Evolutionary conservation across 495 filamentous ascomycete genomes (phyloP).

Genomic region (Penicillium robsamsonii): DNA sequence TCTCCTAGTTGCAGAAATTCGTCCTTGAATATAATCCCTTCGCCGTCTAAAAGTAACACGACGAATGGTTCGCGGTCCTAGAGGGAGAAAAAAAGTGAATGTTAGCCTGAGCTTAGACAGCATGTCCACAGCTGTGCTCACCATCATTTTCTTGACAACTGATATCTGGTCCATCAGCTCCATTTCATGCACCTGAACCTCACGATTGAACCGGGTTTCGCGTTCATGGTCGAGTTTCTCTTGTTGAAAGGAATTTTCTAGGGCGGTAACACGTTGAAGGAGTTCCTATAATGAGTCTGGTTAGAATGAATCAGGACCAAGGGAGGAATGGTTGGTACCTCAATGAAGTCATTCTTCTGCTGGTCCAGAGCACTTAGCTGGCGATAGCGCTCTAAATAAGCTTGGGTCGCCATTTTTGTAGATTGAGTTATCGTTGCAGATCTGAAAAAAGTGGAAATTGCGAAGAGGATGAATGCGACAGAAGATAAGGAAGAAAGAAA

Average conservation of each 20-base stretch:
- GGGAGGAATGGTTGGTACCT: constrained; percentile 33
- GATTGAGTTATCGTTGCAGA: neutral
- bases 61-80: constrained; percentile 76
- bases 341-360: constrained; percentile 53
- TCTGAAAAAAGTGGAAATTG: constrained; percentile 4
- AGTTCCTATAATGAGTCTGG: constrained; percentile 40
- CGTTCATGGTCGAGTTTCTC: constrained; percentile 53
- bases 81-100: constrained; percentile 16
- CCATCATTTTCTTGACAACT: constrained; percentile 50
- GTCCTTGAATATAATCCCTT: constrained; percentile 74
- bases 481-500: constrained; percentile 14
- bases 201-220: constrained; percentile 55
- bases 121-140: constrained; percentile 24
- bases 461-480: constrained; percentile 13
- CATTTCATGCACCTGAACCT: constrained; percentile 53
- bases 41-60: constrained; percentile 72
- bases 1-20: constrained; percentile 60
- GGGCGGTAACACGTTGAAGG: constrained; percentile 45
- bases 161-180: constrained; percentile 52
- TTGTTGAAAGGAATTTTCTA: constrained; percentile 47
- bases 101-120: constrained; percentile 20
- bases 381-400: constrained; percentile 48
- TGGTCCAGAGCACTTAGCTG: constrained; percentile 47
- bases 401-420: constrained; percentile 32
- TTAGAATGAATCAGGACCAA: constrained; percentile 17